Percentiles rank a stretch among this genome's conserved stretches.
phyloP scores from a whole-genome alignment of 1,284 basidiomycete genomes.

The Irpex sp. region DNA sequence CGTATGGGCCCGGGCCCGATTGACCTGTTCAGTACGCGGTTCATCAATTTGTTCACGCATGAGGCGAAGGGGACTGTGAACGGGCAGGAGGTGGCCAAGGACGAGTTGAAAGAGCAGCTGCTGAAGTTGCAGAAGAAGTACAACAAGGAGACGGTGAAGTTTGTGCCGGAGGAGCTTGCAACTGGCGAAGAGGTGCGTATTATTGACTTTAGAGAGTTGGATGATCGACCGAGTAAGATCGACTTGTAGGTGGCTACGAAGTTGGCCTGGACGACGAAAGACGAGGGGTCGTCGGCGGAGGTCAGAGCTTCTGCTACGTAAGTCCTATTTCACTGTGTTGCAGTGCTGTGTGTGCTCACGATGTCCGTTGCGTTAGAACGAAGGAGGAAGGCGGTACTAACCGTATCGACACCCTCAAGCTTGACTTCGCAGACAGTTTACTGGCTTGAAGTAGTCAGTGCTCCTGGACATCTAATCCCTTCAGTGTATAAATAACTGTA shows the following conservation, averaged over 20 bases:
- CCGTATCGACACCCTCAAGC: conserved; percentile 13
- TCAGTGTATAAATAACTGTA: too few species aligned
- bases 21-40: conserved; percentile 30
- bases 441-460: neutral
- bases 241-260: conserved; percentile 15
- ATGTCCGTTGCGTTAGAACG: neutral
- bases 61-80: conserved; percentile 23
- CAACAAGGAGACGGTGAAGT: conserved; percentile 19
- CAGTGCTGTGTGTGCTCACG: neutral
- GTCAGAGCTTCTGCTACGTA: conserved; percentile 21
- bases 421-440: neutral
- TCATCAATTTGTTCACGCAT: conserved; percentile 24
- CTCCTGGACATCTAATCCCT: neutral
- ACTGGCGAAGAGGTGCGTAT: conserved; percentile 8
- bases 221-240: neutral
- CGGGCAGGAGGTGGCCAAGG: conserved; percentile 23
- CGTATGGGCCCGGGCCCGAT: conserved; percentile 28
- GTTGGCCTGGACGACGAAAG: conserved; percentile 19
- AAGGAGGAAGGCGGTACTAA: conserved; percentile 20
- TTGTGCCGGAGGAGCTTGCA: conserved; percentile 7
- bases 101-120: conserved; percentile 23
- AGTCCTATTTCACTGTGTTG: neutral
- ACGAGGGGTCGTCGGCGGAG: conserved; percentile 10
- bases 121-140: conserved; percentile 27
- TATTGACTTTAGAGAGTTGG: neutral